Conservation (phyloP, 2,329 filamentous ascomycete species). For the Simplicillium aogashimaense region DNA sequence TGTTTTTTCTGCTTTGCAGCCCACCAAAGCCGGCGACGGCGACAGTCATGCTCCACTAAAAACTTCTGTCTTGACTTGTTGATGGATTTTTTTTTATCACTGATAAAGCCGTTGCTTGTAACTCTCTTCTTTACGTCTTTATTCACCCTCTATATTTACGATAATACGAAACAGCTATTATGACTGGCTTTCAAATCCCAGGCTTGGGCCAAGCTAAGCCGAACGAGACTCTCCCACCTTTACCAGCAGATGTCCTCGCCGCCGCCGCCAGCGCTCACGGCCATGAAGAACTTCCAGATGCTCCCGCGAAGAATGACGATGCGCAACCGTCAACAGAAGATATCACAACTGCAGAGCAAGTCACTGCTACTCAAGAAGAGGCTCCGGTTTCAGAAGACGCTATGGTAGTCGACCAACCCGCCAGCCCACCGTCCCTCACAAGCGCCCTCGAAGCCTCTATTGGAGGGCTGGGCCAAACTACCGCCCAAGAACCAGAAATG, state of each 20-base stretch:
- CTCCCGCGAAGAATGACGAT: slow-evolving; percentile 3
- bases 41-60: no score
- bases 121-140: no score
- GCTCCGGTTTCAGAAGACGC: slow-evolving; percentile 14
- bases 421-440: slow-evolving; percentile 27
- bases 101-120: no score
- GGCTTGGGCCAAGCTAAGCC: slow-evolving; percentile 32
- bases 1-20: no score
- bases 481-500: slow-evolving; percentile 2
- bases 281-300: slow-evolving; percentile 12
- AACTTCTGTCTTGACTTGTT: no score
- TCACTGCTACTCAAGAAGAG: background rate
- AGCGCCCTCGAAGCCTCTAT: slow-evolving; percentile 33
- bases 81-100: no score
- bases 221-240: slow-evolving; percentile 28
- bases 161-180: slow-evolving; percentile 8
- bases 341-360: background rate
- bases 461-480: slow-evolving; percentile 20
- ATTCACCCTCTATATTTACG: no score
- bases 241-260: slow-evolving; percentile 20
- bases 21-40: no score
- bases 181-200: slow-evolving; percentile 33
- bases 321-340: background rate
- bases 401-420: slow-evolving; percentile 25
- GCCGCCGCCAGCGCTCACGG: slow-evolving; percentile 17